phyloP scores from a whole-genome alignment of 2,329 filamentous ascomycete species.

The Fusarium nurragi region DNA sequence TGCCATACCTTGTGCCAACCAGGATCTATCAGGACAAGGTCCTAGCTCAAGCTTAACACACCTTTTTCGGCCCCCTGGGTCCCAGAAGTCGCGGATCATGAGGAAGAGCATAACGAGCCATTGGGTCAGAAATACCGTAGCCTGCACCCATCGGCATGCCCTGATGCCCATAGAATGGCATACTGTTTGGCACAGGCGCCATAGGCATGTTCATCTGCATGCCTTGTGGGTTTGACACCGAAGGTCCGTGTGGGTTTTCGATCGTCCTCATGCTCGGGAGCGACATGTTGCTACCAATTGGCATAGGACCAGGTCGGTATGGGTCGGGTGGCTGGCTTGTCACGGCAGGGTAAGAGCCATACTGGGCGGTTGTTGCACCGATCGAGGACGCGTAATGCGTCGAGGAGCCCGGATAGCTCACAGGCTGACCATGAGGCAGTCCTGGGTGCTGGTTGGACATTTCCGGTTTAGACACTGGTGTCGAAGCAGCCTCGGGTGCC shows the following conservation, averaged over 20 bases:
- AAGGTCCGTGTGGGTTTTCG: constrained; percentile 44
- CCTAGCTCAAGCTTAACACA: constrained; percentile 47
- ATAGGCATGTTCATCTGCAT: constrained; percentile 49
- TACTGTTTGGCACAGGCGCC: constrained; percentile 43
- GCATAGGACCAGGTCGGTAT: constrained; percentile 44
- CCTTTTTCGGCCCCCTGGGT: constrained; percentile 66
- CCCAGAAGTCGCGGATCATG: constrained; percentile 60
- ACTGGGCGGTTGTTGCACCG: constrained; percentile 43
- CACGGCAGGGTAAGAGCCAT: constrained; percentile 46
- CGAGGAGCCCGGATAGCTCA: constrained; percentile 44
- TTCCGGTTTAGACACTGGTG: constrained; percentile 38
- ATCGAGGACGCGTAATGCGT: constrained; percentile 39
- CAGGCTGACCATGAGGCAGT: constrained; percentile 44
- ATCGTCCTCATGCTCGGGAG: constrained; percentile 56
- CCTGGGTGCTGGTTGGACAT: constrained; percentile 50
- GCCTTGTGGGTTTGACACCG: constrained; percentile 50
- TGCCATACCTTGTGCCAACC: not conserved
- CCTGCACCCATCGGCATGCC: constrained; percentile 48
- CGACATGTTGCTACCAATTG: constrained; percentile 47
- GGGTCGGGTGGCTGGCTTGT: constrained; percentile 43
- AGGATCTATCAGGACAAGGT: not conserved
- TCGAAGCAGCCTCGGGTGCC: constrained; percentile 42
- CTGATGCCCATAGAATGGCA: constrained; percentile 57
- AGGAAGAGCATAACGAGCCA: constrained; percentile 58
- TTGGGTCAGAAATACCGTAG: constrained; percentile 57